phyloP scores from a whole-genome alignment of 2,329 filamentous ascomycete genomes.

The Pyricularia sp. region DNA sequence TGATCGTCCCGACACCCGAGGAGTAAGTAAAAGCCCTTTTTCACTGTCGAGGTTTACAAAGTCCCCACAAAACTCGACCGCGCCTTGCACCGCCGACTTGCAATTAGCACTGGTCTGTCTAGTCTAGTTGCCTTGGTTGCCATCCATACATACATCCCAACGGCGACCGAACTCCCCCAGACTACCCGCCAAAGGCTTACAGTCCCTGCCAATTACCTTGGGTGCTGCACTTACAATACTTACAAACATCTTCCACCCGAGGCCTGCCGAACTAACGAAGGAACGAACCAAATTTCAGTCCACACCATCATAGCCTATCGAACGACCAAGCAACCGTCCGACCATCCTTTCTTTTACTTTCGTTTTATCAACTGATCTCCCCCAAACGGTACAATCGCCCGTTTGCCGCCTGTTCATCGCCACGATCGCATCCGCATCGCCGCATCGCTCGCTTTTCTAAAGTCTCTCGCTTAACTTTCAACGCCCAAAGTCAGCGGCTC shows the following conservation, averaged over 20 bases:
- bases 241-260: neutral
- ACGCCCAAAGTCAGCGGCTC: conserved; percentile 7
- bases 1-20: neutral
- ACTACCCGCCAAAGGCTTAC: neutral
- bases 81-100: neutral
- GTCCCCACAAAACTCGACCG: neutral
- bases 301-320: neutral
- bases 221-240: neutral
- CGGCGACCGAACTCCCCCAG: neutral
- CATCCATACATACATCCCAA: neutral
- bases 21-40: neutral
- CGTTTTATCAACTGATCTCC: neutral
- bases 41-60: neutral
- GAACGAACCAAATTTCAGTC: neutral
- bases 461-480: neutral
- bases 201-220: neutral
- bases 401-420: neutral
- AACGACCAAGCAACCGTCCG: conserved; percentile 3
- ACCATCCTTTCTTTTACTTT: neutral
- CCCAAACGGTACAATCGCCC: neutral
- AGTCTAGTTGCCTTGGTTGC: too few species aligned
- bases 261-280: neutral
- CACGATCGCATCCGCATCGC: neutral
- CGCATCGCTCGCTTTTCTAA: neutral
- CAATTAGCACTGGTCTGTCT: too few species aligned